Percentiles rank a stretch among this genome's conserved stretches.
Conservation (phyloP, 2,329 filamentous ascomycete genomes). For the Eutypella sp. region DNA sequence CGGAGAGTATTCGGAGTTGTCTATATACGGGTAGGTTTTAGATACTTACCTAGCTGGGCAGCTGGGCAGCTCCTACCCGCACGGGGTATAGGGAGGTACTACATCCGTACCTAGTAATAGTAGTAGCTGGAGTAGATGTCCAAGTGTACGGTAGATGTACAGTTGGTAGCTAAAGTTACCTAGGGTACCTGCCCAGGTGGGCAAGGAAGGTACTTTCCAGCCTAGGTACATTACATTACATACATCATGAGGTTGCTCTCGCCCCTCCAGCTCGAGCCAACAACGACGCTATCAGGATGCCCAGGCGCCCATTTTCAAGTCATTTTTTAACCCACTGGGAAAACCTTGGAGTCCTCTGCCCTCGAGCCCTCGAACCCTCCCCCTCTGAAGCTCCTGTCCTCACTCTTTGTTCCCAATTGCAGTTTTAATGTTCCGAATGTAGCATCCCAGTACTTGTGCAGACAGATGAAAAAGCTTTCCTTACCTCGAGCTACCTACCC, state of each 20-base stretch:
- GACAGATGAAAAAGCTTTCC: no score
- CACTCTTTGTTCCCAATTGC: slow-evolving; percentile 12
- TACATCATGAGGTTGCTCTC: no score
- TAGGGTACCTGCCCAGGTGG: no score
- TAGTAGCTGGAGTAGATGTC: no score
- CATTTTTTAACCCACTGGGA: not conserved
- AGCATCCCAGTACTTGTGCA: slow-evolving; percentile 38
- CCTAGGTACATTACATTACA: not conserved
- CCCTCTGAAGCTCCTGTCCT: slow-evolving; percentile 9
- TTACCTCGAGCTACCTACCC: slow-evolving; percentile 33
- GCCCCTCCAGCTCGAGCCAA: not conserved
- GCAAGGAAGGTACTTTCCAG: no score
- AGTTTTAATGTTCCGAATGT: slow-evolving; percentile 40
- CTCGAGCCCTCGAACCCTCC: slow-evolving; percentile 8
- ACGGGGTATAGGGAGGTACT: no score
- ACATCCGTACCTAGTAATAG: no score
- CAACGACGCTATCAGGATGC: no score
- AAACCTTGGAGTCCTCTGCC: not conserved
- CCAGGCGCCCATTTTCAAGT: not conserved
- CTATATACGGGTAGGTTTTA: no score
- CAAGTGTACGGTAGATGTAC: no score
- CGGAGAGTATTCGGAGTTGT: no score
- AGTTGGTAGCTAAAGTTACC: no score
- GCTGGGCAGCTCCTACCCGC: not conserved
- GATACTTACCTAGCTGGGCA: not conserved